Percentiles rank a stretch among this genome's conserved stretches.
phyloP scores from a whole-genome alignment of 2,329 filamentous ascomycete genomes.

The Scytalidium lignicola region DNA sequence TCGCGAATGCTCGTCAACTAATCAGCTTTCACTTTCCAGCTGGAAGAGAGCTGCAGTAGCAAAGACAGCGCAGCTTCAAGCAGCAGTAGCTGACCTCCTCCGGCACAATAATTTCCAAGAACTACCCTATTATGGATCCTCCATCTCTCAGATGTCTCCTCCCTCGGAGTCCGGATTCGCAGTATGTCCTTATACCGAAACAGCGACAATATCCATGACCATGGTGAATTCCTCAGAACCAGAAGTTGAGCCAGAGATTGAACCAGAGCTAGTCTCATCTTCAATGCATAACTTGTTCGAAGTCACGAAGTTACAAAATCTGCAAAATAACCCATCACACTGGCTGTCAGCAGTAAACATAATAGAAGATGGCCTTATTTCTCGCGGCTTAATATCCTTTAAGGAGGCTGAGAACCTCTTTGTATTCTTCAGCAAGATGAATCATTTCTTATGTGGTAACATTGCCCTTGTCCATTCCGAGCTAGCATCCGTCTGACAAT shows the following conservation, averaged over 20 bases:
- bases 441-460: slow-evolving; percentile 45
- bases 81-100: slow-evolving; percentile 37
- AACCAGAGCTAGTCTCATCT: slow-evolving; percentile 20
- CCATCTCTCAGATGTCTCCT: slow-evolving; percentile 8
- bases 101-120: slow-evolving; percentile 26
- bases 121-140: slow-evolving; percentile 33
- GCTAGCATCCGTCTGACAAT: slow-evolving; percentile 43
- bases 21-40: slow-evolving; percentile 20
- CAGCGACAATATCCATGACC: slow-evolving; percentile 39
- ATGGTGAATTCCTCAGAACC: slow-evolving; percentile 36
- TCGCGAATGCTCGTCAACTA: neutral
- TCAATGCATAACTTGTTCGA: slow-evolving; percentile 49
- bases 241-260: too few relatives aligned
- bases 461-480: slow-evolving; percentile 43
- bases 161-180: slow-evolving; percentile 22
- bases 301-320: slow-evolving; percentile 39
- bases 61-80: slow-evolving; percentile 37
- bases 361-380: slow-evolving; percentile 41
- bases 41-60: slow-evolving; percentile 38
- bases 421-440: slow-evolving; percentile 39
- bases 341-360: slow-evolving; percentile 22
- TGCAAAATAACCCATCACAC: slow-evolving; percentile 30
- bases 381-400: slow-evolving; percentile 37
- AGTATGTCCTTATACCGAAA: slow-evolving; percentile 1
- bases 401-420: slow-evolving; percentile 43